phyloP scores from a whole-genome alignment of 108 stramenopile species.

The Aurantiochytrium sp. region DNA sequence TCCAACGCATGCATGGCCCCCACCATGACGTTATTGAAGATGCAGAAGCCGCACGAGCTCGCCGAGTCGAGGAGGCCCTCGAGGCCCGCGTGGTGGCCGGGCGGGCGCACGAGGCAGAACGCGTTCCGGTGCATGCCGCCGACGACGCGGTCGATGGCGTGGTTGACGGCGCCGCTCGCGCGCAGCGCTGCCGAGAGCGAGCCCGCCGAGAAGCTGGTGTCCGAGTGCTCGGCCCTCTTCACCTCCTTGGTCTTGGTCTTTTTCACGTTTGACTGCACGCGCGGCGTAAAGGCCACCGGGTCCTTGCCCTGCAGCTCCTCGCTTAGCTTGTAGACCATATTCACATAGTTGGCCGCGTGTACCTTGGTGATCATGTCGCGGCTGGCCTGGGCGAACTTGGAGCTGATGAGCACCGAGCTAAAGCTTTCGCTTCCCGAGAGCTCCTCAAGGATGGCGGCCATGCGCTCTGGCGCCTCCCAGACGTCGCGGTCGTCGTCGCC shows the following conservation, averaged over 20 bases:
- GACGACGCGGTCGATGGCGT: slow-evolving; percentile 56
- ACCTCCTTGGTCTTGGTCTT: slow-evolving; percentile 27
- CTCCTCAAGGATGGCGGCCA: slow-evolving; percentile 11
- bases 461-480: slow-evolving; percentile 36
- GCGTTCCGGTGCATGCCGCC: slow-evolving; percentile 66
- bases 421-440: not conserved
- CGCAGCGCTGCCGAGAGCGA: slow-evolving; percentile 49
- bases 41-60: slow-evolving; percentile 88
- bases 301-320: slow-evolving; percentile 29
- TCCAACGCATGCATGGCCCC: slow-evolving; percentile 90
- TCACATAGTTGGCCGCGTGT: slow-evolving; percentile 43
- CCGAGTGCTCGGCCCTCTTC: slow-evolving; percentile 32
- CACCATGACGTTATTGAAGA: slow-evolving; percentile 93
- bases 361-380: slow-evolving; percentile 35
- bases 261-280: slow-evolving; percentile 40
- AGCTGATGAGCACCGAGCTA: not conserved
- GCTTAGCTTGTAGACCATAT: slow-evolving; percentile 37
- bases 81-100: slow-evolving; percentile 87
- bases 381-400: slow-evolving; percentile 5
- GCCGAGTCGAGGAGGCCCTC: slow-evolving; percentile 46
- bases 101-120: slow-evolving; percentile 91
- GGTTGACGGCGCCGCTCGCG: slow-evolving; percentile 58
- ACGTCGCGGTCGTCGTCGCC: slow-evolving; percentile 28
- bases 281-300: slow-evolving; percentile 53
- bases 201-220: slow-evolving; percentile 50